Conservation (phyloP, 1,139 yeast species). For the Spencermartinsiella ligniputridi region DNA sequence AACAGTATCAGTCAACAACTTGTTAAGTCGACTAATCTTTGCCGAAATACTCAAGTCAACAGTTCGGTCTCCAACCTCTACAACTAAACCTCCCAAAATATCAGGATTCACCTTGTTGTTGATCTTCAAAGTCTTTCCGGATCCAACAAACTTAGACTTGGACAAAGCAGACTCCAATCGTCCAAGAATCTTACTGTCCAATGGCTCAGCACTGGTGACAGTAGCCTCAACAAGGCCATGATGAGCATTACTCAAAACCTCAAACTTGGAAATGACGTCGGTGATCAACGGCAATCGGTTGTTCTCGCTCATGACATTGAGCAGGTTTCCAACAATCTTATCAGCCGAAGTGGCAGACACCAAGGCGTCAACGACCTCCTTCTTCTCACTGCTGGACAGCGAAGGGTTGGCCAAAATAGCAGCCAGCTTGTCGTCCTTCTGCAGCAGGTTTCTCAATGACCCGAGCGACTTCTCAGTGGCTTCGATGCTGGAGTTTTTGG, state of each 20-base stretch:
- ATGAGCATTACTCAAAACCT: constrained; percentile 78
- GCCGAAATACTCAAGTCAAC: constrained; percentile 87
- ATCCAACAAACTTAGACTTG: constrained; percentile 76
- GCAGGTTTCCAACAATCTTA: constrained; percentile 72
- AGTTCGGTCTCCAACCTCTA: constrained; percentile 95
- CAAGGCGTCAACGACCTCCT: constrained; percentile 59
- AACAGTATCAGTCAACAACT: constrained; percentile 78
- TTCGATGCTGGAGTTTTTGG: constrained; percentile 73
- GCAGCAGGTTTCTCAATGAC: constrained; percentile 52
- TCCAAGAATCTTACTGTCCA: constrained; percentile 75
- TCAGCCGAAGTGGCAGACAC: constrained; percentile 57
- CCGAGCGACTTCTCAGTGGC: constrained; percentile 65
- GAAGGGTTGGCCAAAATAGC: constrained; percentile 78
- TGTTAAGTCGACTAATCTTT: constrained; percentile 85
- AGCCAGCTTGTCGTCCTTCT: constrained; percentile 59
- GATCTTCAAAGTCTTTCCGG: constrained; percentile 80
- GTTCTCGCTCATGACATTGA: constrained; percentile 86
- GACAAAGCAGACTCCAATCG: constrained; percentile 78
- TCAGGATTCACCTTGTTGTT: constrained; percentile 82
- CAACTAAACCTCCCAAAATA: constrained; percentile 92
- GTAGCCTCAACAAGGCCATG: constrained; percentile 91
- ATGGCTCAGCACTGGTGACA: constrained; percentile 79
- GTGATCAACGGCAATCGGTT: constrained; percentile 77
- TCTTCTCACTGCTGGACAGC: constrained; percentile 70
- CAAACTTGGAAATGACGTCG: constrained; percentile 66